A percentile compares a stretch with the other conserved stretches of the same genome.
Conservation (phyloP, 306 rosid genomes). For the Phaseolus lunatus region DNA sequence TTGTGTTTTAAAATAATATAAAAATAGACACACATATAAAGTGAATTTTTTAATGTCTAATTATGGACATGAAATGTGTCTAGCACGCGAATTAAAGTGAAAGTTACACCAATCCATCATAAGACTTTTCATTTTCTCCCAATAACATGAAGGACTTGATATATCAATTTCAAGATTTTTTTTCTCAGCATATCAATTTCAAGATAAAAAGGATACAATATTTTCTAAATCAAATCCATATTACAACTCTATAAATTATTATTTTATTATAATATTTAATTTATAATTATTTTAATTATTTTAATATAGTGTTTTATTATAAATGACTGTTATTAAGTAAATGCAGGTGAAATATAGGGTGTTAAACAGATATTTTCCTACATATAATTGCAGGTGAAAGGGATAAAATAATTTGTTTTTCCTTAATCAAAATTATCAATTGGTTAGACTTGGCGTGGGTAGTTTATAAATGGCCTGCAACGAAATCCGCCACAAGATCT, state of each 20-base stretch:
- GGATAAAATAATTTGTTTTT: not conserved
- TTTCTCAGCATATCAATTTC: too few species aligned
- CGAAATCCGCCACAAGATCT: not conserved
- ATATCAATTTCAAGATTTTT: not conserved
- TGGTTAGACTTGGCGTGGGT: not conserved
- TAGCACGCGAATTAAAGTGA: not conserved
- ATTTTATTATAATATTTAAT: too few species aligned
- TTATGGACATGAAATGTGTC: not conserved
- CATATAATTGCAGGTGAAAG: not conserved
- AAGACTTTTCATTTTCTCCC: not conserved
- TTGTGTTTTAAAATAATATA: too few species aligned
- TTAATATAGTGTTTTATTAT: too few species aligned
- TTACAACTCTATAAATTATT: too few species aligned
- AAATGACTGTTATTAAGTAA: too few species aligned
- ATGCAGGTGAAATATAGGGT: too few species aligned
- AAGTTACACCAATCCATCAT: not conserved
- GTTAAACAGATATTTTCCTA: too few species aligned
- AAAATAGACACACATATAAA: too few species aligned
- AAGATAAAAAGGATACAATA: not conserved
- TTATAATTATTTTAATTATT: too few species aligned
- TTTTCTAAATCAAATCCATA: too few species aligned
- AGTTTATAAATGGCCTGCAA: too few species aligned
- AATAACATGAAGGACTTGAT: not conserved
- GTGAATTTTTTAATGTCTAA: not conserved
- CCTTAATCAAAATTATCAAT: not conserved